Evolutionary conservation across 78 protist species (phyloP), one percentile per base, ranked within the genome.

Genomic region (slime mould (Dictyostelium discoideum)): DNA sequence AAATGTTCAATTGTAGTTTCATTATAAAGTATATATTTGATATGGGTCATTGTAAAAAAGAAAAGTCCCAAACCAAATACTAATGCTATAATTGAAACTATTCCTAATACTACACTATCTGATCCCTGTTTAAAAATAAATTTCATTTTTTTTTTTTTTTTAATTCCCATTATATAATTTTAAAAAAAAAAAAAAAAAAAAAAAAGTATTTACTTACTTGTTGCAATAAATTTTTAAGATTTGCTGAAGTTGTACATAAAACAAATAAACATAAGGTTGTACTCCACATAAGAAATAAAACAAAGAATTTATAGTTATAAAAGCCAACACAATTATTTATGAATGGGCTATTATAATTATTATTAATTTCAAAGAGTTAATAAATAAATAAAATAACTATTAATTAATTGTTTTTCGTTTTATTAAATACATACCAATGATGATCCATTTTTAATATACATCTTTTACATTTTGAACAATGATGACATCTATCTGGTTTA

Each of bases 361-460:
- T 32, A 32, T 32, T 32, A 32, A 32, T 32, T 32, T 1, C 37
- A 32, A 32, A 32, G 37, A 32, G 37, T 32, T 32, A 32, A 32
- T 32, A 32, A 32, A 32, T 32, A 32, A 32, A 32, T 32, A 32
- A 32, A 32, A 1, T 32, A 32, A 32, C 37, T 32, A 32, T 32
- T 32, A 32, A 32, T 32, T 32, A 32, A 32, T 32, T 32, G 37
- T 32, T 32, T 32, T 32, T 32, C 37, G 1, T 32, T 89, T 57
- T 80, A 57, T 39, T 11, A 0, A 13, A 2, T 37, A 72, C 81
- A 24, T 85, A 85, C 95, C 96, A 94, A 86, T 94, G 97, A 83
- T 94, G 97, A 81, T 94, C 97, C 97, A 94, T 94, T 54, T 84
- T 86, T 65, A 94, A 74, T 18, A 87, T 57, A 86, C 97, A 94